Base-by-base conservation (phyloP, 73 alveolate genomes). In the Breviolum minutum region DNA sequence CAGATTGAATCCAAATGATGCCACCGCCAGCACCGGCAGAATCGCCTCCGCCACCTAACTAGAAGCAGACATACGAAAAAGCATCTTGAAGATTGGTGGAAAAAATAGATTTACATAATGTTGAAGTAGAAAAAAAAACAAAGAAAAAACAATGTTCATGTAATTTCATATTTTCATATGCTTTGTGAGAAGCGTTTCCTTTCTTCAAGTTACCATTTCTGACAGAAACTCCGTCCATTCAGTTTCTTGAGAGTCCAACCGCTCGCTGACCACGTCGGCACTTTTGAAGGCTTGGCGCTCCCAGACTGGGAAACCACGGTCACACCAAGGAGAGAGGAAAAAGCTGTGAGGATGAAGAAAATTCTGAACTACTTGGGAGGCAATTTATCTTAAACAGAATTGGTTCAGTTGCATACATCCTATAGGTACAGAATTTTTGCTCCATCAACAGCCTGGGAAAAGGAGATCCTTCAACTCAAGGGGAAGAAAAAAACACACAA, bases 21-120 rank as follows among this genome's bases (percentile, higher is more conserved):
- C 99, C 99, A 4, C 99, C 99, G 27, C 99, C 99, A 2, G 99
- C 99, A 24, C 99, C 99, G 16, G 99, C 99, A 2, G 99, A 27
- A 30, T 80, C 85, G 22, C 99, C 99, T 24, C 99, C 98, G 40
- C 98, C 98, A 10, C 97, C 97, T 91, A n/a, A 9, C 30, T 20
- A 8, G n/a, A 13, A 7, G 26, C 22, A 10, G 19, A 30, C 29
- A 10, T 8, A 16, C 19, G 90, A 40, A 40, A 40, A 40, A 54
- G 54, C 54, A 40, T 40, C 54, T 40, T 40, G 54, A 40, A 40
- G 54, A 40, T 40, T 40, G 54, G 54, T 40, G 54, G 77, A 14
- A 68, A 1, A 68, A 68, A 4, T 68, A 68, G 17, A 68, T 68
- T 68, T 68, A 14, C 77, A 14, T 0, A 17, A 17, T 14, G 17